Percentiles rank a stretch among this genome's conserved stretches.
phyloP scores from a whole-genome alignment of 2,329 filamentous ascomycete genomes.

The Aspergillus thermomutatus region DNA sequence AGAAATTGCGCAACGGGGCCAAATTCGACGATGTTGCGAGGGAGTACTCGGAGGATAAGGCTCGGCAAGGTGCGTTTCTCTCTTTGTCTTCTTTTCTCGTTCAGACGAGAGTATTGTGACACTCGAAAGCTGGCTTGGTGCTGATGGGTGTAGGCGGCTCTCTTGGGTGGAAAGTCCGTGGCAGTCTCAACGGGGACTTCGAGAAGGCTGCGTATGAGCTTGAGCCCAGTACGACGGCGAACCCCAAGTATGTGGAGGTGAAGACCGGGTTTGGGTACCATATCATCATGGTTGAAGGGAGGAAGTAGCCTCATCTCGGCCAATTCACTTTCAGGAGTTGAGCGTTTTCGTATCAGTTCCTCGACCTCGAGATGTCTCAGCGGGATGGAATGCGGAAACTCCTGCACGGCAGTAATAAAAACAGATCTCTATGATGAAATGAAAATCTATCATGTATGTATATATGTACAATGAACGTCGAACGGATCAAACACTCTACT shows the following conservation, averaged over 20 bases:
- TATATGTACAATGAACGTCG: not conserved
- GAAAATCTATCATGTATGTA: constrained; percentile 3
- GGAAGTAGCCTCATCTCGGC: constrained; percentile 44
- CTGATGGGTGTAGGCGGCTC: constrained; percentile 49
- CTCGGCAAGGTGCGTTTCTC: constrained; percentile 48
- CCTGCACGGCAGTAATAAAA: not conserved
- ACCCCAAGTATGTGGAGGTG: constrained; percentile 58
- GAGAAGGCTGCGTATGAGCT: constrained; percentile 62
- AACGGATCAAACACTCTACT: constrained; percentile 12
- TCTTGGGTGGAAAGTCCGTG: constrained; percentile 61
- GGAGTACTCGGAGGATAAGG: constrained; percentile 65
- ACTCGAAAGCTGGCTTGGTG: not conserved
- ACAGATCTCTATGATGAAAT: not conserved
- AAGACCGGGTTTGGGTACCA: constrained; percentile 66
- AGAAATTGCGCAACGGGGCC: constrained; percentile 55
- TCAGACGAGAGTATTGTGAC: not conserved
- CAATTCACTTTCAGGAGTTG: not conserved
- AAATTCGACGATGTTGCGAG: constrained; percentile 65
- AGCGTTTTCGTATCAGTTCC: not conserved
- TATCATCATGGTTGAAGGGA: constrained; percentile 65
- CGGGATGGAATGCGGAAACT: not conserved
- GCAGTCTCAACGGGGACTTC: constrained; percentile 56
- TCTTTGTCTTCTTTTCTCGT: not conserved
- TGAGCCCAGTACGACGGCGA: constrained; percentile 58
- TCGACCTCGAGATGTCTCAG: not conserved